Conservation (phyloP, 83 land plant species). For the Isoetes engelmannii region DNA sequence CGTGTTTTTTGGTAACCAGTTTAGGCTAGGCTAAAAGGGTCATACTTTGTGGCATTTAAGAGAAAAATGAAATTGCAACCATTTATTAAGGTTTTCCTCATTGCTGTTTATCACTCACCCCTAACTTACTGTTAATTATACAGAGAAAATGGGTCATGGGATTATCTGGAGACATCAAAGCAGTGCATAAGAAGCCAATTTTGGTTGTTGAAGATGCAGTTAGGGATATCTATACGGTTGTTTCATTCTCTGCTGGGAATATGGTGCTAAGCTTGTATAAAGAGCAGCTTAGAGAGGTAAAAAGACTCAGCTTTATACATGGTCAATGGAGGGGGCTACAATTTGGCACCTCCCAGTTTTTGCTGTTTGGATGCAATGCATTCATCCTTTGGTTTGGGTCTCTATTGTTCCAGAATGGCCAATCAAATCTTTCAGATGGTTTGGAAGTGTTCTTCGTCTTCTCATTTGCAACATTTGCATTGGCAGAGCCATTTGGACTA, state of each 20-base stretch:
- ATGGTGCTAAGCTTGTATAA: background rate
- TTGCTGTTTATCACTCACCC: too few species aligned
- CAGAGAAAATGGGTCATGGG: constrained; percentile 13
- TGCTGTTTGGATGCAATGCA: constrained; percentile 4
- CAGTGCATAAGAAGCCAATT: background rate
- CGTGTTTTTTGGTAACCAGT: too few species aligned
- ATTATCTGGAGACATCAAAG: background rate
- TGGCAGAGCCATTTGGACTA: constrained; percentile 7
- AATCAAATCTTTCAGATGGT: background rate
- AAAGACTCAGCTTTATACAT: background rate
- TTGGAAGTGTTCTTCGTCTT: background rate
- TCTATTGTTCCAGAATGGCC: background rate
- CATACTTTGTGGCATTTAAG: too few species aligned
- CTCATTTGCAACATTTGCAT: constrained; percentile 5
- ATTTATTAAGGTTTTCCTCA: too few species aligned
- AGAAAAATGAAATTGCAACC: too few species aligned
- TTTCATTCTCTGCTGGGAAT: constrained; percentile 2
- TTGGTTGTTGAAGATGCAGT: constrained; percentile 8
- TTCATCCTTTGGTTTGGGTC: constrained; percentile 3
- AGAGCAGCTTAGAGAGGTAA: background rate
- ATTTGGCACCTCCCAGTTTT: constrained; percentile 3
- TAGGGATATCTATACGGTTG: background rate
- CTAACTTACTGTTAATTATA: background rate
- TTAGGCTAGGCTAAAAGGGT: too few species aligned
- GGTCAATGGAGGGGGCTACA: background rate